Base-by-base conservation (phyloP, 208 protist species). In the Leishmania aethiopica region DNA sequence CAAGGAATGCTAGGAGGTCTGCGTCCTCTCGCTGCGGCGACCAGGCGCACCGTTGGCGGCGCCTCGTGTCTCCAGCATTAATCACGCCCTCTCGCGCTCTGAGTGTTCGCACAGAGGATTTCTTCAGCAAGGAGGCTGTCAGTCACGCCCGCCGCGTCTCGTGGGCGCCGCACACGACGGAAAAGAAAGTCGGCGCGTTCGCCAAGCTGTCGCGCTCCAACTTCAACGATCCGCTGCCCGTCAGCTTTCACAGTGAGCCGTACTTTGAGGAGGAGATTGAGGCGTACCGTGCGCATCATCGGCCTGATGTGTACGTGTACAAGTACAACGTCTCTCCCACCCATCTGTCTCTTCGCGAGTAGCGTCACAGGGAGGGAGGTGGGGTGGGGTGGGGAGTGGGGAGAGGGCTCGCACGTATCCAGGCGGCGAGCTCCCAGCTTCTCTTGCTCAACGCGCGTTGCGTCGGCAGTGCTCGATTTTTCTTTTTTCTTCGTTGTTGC, bases 111-210 rank as follows among this genome's bases (percentile, higher is more conserved):
- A 95, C 93, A 32, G 93, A 98, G 77, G 93, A 98, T 66, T 98
- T 96, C 77, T 98, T 98, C 80, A 95, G 92, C 76, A 96, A 97
- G 79, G 95, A 98, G 83, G 95, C 89, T 1, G 82, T 97, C 35
- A 97, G 93, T 75, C 95, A 98, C 80, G 89, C 93, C 42, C 87
- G 95, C n/a, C 92, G 95, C n/a, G 90, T 98, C 45, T 95, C 90
- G 28, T 98, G 95, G 95, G 89, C 95, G 10, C 95, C 95, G 51
- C 95, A 98, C 87, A 98, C 95, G 22, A 97, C 95, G 35, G 95
- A 96, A 77, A 96, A 97, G 88, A 96, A 95, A 85, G 86, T 95
- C 25, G 95, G 95, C 32, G 91, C 84, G 32, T 98, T 98, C 75
- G 93, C 93, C 10, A 97, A 97, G 76, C 88, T 98, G 49, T 92